Evolutionary conservation across 257 asterid species (phyloP), one percentile per base, ranked within the genome.

Genomic region (Thymus mandschuricus): DNA sequence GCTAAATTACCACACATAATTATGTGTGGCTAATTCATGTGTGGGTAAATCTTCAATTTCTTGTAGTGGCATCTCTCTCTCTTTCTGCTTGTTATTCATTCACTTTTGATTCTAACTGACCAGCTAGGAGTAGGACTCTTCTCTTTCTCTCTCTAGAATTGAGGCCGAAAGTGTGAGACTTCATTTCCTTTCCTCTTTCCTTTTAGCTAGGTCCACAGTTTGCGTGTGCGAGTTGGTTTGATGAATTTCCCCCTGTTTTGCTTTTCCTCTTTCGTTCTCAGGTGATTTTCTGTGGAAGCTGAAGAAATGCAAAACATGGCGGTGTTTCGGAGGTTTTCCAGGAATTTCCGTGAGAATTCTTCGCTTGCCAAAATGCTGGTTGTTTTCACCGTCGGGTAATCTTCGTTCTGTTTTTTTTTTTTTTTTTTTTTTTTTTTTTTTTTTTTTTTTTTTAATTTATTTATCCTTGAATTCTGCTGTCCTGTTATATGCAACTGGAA

Each of bases 331-430:
- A 79, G 88, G 69, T 81, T 87, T 71, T 84, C 91, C 6, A 78
- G 86, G 44, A 85, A 71, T 43, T 86, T 83, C 66, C 83, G 89
- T 13, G 90, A 84, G 3, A 82, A 83, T 87, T 75, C 90, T 58
- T 68, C 95, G 61, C 67, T 87, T 33, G 82, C 89, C 57, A 87
- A 81, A 85, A 72, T 81, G 72, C 75, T 89, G 71, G 60, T 88
- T 52, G 88, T 88, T 63, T 81, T 87, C 82, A 80, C 92, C 44
- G 84, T 87, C 74, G 80, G 97, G 97, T 90, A 81, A 29, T 7
- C 73, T 27, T 76, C 64, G 51, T 11, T 40, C 56, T 38, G 40
- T 66, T 59, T 58, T 33, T 52, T 13, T 10, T 6, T 64, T 28
- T 8, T 5, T 21, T 21, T 21, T 21, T 0, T 21, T 21, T 21